Evolutionary conservation across 2,329 filamentous ascomycete species (phyloP).

Genomic region (Gremmenia infestans): DNA sequence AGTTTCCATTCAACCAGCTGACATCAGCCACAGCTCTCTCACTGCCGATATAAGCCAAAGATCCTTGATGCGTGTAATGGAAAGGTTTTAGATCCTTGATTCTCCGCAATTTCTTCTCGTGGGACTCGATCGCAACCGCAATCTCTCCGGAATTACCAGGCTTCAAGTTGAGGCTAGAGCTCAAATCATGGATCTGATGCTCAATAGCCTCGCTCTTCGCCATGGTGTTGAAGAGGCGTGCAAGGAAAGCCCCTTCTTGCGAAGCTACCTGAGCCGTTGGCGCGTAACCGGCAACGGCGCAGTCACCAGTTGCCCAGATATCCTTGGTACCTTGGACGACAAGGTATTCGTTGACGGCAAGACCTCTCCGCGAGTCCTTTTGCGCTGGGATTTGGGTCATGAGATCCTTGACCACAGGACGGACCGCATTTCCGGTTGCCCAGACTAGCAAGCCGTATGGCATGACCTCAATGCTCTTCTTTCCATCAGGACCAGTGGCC

Average conservation of each 20-base stretch:
- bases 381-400: slow-evolving; percentile 91
- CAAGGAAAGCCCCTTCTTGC: slow-evolving; percentile 93
- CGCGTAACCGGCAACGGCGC: slow-evolving; percentile 93
- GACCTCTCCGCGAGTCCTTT: slow-evolving; percentile 88
- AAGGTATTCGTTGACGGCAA: slow-evolving; percentile 97
- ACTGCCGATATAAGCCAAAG: slow-evolving; percentile 94
- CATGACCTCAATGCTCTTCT: slow-evolving; percentile 74
- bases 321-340: slow-evolving; percentile 96
- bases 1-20: slow-evolving; percentile 93
- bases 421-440: slow-evolving; percentile 95
- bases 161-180: slow-evolving; percentile 54
- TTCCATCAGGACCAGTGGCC: slow-evolving; percentile 72
- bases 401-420: slow-evolving; percentile 83
- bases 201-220: slow-evolving; percentile 87
- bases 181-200: slow-evolving; percentile 65
- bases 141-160: slow-evolving; percentile 62
- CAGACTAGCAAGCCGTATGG: slow-evolving; percentile 96
- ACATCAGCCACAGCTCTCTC: slow-evolving; percentile 98
- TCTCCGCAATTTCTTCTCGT: slow-evolving; percentile 81
- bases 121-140: slow-evolving; percentile 71
- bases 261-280: slow-evolving; percentile 95
- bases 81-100: slow-evolving; percentile 96
- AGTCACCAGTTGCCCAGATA: slow-evolving; percentile 97
- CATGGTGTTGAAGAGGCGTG: slow-evolving; percentile 97
- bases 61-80: slow-evolving; percentile 97